Conservation (phyloP, 2,329 filamentous ascomycete species). For the Fusarium algeriense region DNA sequence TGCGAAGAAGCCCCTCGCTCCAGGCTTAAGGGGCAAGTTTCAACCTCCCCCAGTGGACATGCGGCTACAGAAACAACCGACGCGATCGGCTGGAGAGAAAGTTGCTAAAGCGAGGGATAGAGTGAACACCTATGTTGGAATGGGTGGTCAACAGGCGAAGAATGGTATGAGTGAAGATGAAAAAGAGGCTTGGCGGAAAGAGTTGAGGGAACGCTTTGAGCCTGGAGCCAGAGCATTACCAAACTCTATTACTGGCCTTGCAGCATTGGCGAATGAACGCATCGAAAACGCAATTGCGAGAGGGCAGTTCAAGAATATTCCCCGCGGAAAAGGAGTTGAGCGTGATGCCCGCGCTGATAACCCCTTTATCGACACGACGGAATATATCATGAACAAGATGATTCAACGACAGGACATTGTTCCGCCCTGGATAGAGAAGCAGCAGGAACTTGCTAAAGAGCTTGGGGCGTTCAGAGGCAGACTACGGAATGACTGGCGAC, state of each 20-base stretch:
- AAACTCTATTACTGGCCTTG: slow-evolving; percentile 80
- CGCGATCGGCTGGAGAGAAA: slow-evolving; percentile 59
- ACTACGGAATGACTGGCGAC: slow-evolving; percentile 85
- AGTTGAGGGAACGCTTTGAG: slow-evolving; percentile 84
- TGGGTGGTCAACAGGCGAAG: slow-evolving; percentile 62
- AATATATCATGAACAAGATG: slow-evolving; percentile 99
- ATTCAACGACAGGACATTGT: slow-evolving; percentile 96
- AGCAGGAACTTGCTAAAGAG: slow-evolving; percentile 84
- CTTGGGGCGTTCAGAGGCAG: slow-evolving; percentile 77
- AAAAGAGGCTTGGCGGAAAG: slow-evolving; percentile 75
- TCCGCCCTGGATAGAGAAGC: slow-evolving; percentile 98
- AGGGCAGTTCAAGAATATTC: slow-evolving; percentile 88
- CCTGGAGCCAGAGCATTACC: slow-evolving; percentile 80
- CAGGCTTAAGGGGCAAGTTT: slow-evolving; percentile 60
- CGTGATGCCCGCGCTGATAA: slow-evolving; percentile 85
- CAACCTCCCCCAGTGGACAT: slow-evolving; percentile 65
- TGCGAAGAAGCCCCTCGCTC: slow-evolving; percentile 76
- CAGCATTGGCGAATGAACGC: slow-evolving; percentile 86
- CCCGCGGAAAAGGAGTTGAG: slow-evolving; percentile 82
- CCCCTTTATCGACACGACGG: slow-evolving; percentile 94
- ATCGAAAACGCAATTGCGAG: slow-evolving; percentile 95
- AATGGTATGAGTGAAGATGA: slow-evolving; percentile 76
- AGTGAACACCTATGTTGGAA: slow-evolving; percentile 63
- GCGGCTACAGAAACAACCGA: slow-evolving; percentile 58
- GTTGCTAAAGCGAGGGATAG: slow-evolving; percentile 68